Evolutionary conservation across 352 stramenopile species (phyloP).

Genomic region (Globisporangium abappressorium): DNA sequence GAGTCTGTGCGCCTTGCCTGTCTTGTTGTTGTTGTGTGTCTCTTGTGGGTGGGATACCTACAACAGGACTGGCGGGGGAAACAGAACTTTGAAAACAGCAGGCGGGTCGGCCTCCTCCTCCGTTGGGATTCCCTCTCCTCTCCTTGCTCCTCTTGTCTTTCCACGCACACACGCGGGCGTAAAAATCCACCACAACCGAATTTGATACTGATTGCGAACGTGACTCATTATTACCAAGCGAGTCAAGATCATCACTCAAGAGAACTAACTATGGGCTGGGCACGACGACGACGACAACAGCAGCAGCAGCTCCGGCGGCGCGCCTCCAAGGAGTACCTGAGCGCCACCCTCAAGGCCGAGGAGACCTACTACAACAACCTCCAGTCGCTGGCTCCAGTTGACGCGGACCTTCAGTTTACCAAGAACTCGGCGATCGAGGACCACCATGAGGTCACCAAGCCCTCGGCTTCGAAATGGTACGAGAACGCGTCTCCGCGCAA

Average conservation of each 20-base stretch:
- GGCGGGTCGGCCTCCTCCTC: background rate
- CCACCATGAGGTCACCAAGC: background rate
- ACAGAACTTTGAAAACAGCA: constrained; percentile 8
- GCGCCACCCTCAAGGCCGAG: background rate
- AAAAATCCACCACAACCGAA: constrained; percentile 18
- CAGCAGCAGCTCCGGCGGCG: constrained; percentile 21
- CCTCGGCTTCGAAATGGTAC: constrained; percentile 7
- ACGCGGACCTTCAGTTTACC: background rate
- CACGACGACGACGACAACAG: constrained; percentile 19
- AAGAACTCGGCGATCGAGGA: background rate
- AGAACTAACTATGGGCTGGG: constrained; percentile 16
- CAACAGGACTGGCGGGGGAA: background rate
- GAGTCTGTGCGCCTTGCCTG: background rate
- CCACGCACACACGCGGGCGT: background rate
- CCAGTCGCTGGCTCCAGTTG: background rate
- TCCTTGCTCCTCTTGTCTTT: background rate
- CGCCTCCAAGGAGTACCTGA: constrained; percentile 9
- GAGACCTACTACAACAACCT: background rate
- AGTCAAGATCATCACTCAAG: background rate
- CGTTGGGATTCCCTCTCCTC: background rate
- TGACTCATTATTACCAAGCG: background rate
- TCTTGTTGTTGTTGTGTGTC: constrained; percentile 1
- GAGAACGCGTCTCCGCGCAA: constrained; percentile 7
- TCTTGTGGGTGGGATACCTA: background rate
- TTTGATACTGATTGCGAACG: constrained; percentile 15